These are phyloP conservation scores for Fusarium sp. DNA, from an alignment of 2,329 filamentous ascomycete genomes.

Conservation along the genomic window DNA sequence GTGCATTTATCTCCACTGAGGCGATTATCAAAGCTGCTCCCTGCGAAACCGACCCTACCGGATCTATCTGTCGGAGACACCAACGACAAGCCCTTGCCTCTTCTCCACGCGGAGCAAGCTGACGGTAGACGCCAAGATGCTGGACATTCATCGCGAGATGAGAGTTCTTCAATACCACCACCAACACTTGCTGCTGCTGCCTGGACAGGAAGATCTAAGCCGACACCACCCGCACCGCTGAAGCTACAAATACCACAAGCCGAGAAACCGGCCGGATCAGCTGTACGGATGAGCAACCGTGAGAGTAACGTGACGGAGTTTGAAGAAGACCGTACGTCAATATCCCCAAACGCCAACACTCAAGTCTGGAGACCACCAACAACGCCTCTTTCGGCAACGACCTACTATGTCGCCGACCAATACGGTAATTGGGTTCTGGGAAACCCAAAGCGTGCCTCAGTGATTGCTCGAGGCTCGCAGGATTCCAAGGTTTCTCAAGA, in stretches of 20 bases:
- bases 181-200: conserved; percentile 13
- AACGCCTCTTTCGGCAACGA: conserved; percentile 56
- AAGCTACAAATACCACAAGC: conserved; percentile 45
- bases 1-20: conserved; percentile 42
- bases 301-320: conserved; percentile 63
- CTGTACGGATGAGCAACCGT: conserved; percentile 35
- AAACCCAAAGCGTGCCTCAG: conserved; percentile 47
- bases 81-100: conserved; percentile 28
- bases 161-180: conserved; percentile 21
- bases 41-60: conserved; percentile 57
- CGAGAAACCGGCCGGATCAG: not conserved
- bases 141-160: conserved; percentile 1
- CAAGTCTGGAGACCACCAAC: conserved; percentile 62
- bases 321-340: conserved; percentile 57
- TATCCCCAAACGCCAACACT: conserved; percentile 48
- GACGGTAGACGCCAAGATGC: conserved; percentile 17
- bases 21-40: conserved; percentile 56
- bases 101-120: conserved; percentile 21
- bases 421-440: conserved; percentile 64
- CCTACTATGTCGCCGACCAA: conserved; percentile 62
- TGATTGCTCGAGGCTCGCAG: conserved; percentile 38
- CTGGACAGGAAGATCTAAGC: conserved; percentile 27
- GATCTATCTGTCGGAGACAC: conserved; percentile 24
- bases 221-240: conserved; percentile 37
- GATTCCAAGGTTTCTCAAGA: conserved; percentile 23